Conservation (phyloP, 345 rosid species). For the Noccaea caerulescens region DNA sequence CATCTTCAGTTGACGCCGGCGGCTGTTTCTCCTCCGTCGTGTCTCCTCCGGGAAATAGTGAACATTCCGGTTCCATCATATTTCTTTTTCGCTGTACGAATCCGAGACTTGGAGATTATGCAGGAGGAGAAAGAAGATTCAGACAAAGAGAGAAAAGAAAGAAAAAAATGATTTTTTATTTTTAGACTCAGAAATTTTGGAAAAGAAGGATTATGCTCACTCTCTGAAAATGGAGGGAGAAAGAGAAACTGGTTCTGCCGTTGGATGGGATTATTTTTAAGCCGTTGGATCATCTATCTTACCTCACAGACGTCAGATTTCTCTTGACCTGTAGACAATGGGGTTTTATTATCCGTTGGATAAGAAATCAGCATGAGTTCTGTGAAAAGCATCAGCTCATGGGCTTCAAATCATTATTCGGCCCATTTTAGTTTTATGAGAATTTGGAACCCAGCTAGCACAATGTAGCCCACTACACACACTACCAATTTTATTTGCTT, state of each 20-base stretch:
- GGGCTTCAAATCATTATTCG: background rate
- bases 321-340: background rate
- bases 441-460: background rate
- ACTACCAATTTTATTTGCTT: background rate
- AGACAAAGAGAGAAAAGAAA: background rate
- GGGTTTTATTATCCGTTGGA: background rate
- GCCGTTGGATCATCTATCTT: constrained; percentile 8
- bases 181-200: background rate
- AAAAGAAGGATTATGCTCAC: background rate
- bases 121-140: background rate
- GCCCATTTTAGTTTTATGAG: background rate
- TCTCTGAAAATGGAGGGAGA: constrained; percentile 36
- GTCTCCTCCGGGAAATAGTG: background rate
- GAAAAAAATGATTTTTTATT: no score
- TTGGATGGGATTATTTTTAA: background rate
- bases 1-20: background rate
- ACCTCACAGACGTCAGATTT: background rate
- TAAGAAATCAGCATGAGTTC: background rate
- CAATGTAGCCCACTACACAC: background rate
- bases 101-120: constrained; percentile 6
- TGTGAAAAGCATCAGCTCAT: background rate
- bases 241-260: constrained; percentile 2
- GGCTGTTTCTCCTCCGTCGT: constrained; percentile 16
- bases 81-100: background rate
- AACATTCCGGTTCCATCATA: background rate